Evolutionary conservation across 805 yeast genomes (phyloP).

Genomic region (Limtongozyma cylindracea): DNA sequence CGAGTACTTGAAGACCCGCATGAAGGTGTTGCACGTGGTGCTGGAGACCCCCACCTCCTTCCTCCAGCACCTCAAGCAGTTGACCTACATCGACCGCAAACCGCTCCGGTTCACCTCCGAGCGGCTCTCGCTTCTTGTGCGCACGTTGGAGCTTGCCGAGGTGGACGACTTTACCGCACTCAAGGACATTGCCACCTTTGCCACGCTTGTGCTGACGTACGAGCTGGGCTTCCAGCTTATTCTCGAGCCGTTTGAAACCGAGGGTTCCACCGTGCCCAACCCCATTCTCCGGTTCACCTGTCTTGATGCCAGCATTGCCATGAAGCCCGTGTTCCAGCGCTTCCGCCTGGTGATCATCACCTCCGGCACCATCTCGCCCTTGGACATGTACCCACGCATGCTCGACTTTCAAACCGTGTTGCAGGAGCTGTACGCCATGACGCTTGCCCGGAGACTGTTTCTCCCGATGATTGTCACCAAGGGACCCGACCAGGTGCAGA

Average conservation of each 20-base stretch:
- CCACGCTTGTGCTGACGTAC: conserved; percentile 85
- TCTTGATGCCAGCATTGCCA: conserved; percentile 92
- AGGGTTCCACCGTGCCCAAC: conserved; percentile 85
- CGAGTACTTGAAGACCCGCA: conserved; percentile 85
- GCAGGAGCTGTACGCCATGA: conserved; percentile 91
- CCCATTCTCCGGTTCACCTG: conserved; percentile 88
- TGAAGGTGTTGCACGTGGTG: conserved; percentile 92
- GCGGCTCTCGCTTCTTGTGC: conserved; percentile 61
- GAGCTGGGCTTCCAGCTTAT: conserved; percentile 83
- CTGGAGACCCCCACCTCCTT: conserved; percentile 95
- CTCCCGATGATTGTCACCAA: conserved; percentile 91
- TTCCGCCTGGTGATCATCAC: conserved; percentile 86
- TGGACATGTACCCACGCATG: conserved; percentile 98
- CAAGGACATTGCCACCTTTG: conserved; percentile 91
- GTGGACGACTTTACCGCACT: conserved; percentile 83
- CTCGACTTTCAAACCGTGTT: conserved; percentile 78
- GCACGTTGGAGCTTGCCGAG: conserved; percentile 71
- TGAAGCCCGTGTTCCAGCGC: conserved; percentile 86
- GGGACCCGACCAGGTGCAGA: conserved; percentile 95
- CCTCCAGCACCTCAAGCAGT: conserved; percentile 73
- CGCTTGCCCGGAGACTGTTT: conserved; percentile 76
- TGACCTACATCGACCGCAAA: conserved; percentile 79
- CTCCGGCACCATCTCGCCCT: conserved; percentile 93
- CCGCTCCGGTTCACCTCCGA: conserved; percentile 87
- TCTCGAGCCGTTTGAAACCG: conserved; percentile 87